Evolutionary conservation across 1,139 yeast species (phyloP).

Genomic region (Scheffersomyces stambukii): DNA sequence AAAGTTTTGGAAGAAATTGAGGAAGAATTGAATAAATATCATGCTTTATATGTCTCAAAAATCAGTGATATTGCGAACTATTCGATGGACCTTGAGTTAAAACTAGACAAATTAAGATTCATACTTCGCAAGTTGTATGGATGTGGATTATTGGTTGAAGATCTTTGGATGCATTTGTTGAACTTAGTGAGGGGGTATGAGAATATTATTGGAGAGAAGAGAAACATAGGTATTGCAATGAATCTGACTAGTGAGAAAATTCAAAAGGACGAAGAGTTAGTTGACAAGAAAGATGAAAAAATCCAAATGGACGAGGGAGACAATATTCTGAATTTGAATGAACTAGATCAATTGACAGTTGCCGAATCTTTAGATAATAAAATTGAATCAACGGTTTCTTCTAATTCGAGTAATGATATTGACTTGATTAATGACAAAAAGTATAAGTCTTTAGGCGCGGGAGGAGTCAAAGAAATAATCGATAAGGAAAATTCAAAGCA

Average conservation of each 20-base stretch:
- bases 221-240: no score
- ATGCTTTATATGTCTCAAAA: conserved; percentile 7
- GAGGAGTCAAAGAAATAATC: no score
- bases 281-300: conserved; percentile 1
- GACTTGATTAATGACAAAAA: no score
- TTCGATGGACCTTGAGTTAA: conserved; percentile 12
- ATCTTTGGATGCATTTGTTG: conserved; percentile 17
- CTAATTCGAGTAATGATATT: no score
- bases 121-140: conserved; percentile 33
- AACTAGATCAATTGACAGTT: conserved; percentile 1
- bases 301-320: no score
- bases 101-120: conserved; percentile 24
- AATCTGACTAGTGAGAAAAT: no score
- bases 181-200: conserved; percentile 15
- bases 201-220: conserved; percentile 2
- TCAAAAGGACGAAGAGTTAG: no score
- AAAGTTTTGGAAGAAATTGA: conserved; percentile 18
- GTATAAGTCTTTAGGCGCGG: no score
- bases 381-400: no score
- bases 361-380: no score
- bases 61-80: conserved; percentile 15
- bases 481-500: no score
- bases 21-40: conserved; percentile 10
- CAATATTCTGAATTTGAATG: no score
- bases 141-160: conserved; percentile 24